Evolutionary conservation across 2,329 filamentous ascomycete species (phyloP).

Genomic region (Biscogniauxia mediterranea): DNA sequence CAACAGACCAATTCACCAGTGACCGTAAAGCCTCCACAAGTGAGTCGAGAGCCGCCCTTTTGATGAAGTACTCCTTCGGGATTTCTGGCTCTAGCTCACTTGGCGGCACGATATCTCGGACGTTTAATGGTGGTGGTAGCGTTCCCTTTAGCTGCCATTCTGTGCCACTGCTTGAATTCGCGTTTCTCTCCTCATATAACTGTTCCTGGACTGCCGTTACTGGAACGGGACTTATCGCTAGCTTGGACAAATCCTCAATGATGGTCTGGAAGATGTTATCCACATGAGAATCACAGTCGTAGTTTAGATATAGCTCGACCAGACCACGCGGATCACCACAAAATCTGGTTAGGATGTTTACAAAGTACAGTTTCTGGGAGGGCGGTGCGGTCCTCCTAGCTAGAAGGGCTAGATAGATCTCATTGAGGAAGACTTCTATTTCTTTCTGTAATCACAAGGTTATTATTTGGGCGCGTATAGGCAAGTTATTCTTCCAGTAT

Average conservation of each 20-base stretch:
- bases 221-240: constrained; percentile 75
- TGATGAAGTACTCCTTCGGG: constrained; percentile 87
- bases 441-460: constrained; percentile 65
- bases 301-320: constrained; percentile 96
- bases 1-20: constrained; percentile 84
- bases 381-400: constrained; percentile 82
- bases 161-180: constrained; percentile 56
- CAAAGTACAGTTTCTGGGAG: constrained; percentile 90
- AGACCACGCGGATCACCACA: constrained; percentile 83
- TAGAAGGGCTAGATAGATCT: constrained; percentile 90
- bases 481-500: background rate
- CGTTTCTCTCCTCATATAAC: constrained; percentile 76
- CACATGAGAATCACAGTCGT: constrained; percentile 92
- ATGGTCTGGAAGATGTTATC: constrained; percentile 97
- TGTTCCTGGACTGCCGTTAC: constrained; percentile 79
- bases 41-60: constrained; percentile 83
- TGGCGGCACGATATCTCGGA: constrained; percentile 66
- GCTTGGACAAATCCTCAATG: constrained; percentile 88
- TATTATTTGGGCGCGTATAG: constrained; percentile 18
- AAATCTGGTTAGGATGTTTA: constrained; percentile 80
- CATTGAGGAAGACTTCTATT: constrained; percentile 95
- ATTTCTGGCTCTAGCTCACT: constrained; percentile 66
- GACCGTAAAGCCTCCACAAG: constrained; percentile 87
- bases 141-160: constrained; percentile 89
- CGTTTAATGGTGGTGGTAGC: constrained; percentile 81